phyloP scores from a whole-genome alignment of 805 yeast species.

The Starmerella gropengiesseri region DNA sequence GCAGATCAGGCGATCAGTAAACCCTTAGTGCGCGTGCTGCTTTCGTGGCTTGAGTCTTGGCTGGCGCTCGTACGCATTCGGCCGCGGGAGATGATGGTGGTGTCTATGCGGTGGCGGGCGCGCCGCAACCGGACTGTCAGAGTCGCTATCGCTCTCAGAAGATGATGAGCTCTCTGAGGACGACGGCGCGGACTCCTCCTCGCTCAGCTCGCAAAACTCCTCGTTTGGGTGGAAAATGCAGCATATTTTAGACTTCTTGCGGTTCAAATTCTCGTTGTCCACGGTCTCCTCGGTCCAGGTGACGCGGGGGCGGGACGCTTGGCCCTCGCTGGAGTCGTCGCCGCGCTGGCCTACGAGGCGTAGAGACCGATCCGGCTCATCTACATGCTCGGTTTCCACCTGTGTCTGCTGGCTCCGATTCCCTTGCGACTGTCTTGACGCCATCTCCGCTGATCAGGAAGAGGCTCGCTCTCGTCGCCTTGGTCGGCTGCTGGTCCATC shows the following conservation, averaged over 20 bases:
- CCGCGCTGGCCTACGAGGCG: not conserved
- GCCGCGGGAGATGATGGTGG: conserved; percentile 31
- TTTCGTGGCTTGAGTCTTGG: conserved; percentile 5
- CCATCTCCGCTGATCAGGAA: too few relatives aligned
- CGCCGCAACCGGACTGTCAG: conserved; percentile 27
- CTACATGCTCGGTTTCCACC: not conserved
- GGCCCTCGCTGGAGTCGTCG: not conserved
- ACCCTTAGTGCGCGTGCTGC: not conserved
- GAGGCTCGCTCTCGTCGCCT: too few relatives aligned
- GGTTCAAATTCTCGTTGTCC: conserved; percentile 81
- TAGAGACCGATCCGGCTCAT: conserved; percentile 3
- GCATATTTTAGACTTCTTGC: conserved; percentile 83
- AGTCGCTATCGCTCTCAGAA: conserved; percentile 36
- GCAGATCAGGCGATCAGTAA: too few relatives aligned
- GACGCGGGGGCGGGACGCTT: conserved; percentile 39
- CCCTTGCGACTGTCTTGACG: not conserved
- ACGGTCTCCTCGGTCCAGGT: conserved; percentile 78
- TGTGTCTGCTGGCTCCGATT: not conserved
- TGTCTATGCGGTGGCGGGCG: conserved; percentile 29
- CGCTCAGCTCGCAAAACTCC: conserved; percentile 32
- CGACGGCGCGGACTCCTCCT: conserved; percentile 27
- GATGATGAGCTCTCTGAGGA: conserved; percentile 12
- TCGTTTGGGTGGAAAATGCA: conserved; percentile 42
- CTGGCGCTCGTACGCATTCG: conserved; percentile 77
- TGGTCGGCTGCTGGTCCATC: too few relatives aligned